Base-by-base conservation (phyloP, 192 early-diverging fungal species). In the Geosiphon pyriformis region DNA sequence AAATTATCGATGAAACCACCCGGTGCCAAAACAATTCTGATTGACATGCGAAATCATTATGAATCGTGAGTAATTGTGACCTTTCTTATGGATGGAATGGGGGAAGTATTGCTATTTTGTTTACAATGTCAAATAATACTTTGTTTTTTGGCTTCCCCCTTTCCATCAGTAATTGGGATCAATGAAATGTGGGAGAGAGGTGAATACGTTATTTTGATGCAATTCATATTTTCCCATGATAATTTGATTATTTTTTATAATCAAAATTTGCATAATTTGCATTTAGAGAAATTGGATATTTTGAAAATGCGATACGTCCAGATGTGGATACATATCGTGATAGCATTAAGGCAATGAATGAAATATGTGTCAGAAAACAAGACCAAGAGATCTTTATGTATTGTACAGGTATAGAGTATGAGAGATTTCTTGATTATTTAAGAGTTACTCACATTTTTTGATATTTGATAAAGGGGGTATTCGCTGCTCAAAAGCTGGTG, bases 41-140 rank as follows among this genome's bases (percentile, higher is more conserved):
- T 92, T 22, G 90, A 92, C 59, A 90, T 92, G 88, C 82, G 90
- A 56, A 92, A 92, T 67, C 82, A 81, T 32, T 92, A 92, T 70
- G 90, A 92, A 71, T 80, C 77, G 82, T 80, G 74, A 56, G 71
- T 67, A n/a, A n/a, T n/a, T n/a, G n/a, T n/a, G n/a, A n/a, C n/a
- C n/a, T n/a, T n/a, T n/a, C n/a, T 1, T 15, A 37, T 18, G 4
- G 33, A 18, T 55, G n/a, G 15, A 46, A 48, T 34, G 17, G 11
- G 1, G 37, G 26, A 4, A 29, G 12, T 25, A 26, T 55, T n/a
- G 2, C 54, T 34, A 25, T 25, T 1, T 1, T 34, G 11, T 34
- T 55, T 20, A 26, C 37, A 10, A 42, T 15, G 6, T 42, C 20
- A 35, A 42, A 55, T 35, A 55, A 12, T 26, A 1, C 10, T 20